Base-by-base conservation (phyloP, 2,329 filamentous ascomycete species). In the Scytalidium lignicola region DNA sequence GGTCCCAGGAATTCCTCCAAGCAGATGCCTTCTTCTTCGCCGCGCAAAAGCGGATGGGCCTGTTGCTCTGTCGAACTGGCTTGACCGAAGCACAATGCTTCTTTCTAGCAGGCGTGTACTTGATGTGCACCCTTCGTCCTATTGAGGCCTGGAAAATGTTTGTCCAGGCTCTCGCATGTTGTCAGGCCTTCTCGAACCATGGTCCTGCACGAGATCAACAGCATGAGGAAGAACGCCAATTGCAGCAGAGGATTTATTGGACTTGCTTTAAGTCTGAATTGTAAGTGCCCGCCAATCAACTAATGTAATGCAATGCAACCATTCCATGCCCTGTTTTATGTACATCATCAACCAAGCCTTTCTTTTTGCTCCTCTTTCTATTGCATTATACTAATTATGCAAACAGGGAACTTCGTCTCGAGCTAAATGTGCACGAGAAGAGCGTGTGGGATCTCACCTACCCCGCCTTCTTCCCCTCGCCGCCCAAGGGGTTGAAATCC, bases 211-310 rank as follows among this genome's bases (percentile, higher is more conserved):
- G n/a, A 19, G 39, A 40, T 13, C 32, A 13, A 37, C 8, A 8
- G 8, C 32, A 37, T n/a, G 42, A 44, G 41, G 52, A 58, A 32
- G 69, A 76, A 51, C 72, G 73, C 17, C 60, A 63, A 3, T 54
- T 71, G 2, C 68, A 71, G 52, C 68, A 72, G 49, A 60, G 67
- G 29, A 67, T 78, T 0, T 79, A 79, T 51, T 79, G 76, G 76
- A 76, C 76, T 0, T 71, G 73, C 2, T 77, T 75, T 68, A 80
- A 80, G 54, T 80, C 76, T 1, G 76, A 80, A 53, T 57, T 74
- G 5, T 75, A 78, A 47, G 57, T 76, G 2, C 64, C 73, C 6
- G 62, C 65, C 10, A 70, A 17, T 52, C 76, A 4, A 37, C 32
- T 17, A 15, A 37, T 37, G 32, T 13, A n/a, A 26, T 26, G 23